Evolutionary conservation across 2,329 filamentous ascomycete species (phyloP).

Genomic region (Coniochaeta sp.): DNA sequence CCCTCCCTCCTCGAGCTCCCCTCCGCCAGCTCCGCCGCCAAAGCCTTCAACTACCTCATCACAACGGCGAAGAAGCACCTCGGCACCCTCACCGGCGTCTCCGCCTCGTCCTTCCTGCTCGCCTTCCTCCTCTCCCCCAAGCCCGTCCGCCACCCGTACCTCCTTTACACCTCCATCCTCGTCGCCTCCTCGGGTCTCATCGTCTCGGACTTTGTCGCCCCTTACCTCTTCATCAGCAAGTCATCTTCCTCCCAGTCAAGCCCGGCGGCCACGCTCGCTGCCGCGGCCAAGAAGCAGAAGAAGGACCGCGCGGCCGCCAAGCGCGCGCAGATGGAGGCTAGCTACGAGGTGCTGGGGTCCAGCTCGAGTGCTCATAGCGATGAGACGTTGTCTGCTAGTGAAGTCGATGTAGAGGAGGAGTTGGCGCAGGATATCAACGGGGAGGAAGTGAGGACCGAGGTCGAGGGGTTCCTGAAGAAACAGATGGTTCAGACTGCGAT

Average conservation of each 20-base stretch:
- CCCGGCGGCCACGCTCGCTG: constrained; percentile 12
- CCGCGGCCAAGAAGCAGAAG: constrained; percentile 11
- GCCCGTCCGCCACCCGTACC: constrained; percentile 75
- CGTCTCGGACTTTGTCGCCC: constrained; percentile 40
- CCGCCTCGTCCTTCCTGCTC: constrained; percentile 65
- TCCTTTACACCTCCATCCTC: constrained; percentile 75
- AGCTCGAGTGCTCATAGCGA: constrained; percentile 16
- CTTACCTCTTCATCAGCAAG: constrained; percentile 27
- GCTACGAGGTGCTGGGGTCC: constrained; percentile 57
- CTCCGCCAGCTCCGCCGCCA: constrained; percentile 62
- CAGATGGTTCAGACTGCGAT: constrained; percentile 48
- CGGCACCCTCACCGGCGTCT: constrained; percentile 59
- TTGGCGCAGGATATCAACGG: constrained; percentile 48
- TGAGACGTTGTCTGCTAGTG: constrained; percentile 29
- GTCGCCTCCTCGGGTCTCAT: constrained; percentile 53
- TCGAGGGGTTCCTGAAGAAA: constrained; percentile 47
- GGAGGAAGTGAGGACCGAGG: constrained; percentile 52
- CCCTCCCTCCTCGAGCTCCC: constrained; percentile 77
- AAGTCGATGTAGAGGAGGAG: constrained; percentile 34
- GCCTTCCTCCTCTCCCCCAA: constrained; percentile 72
- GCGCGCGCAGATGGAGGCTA: constrained; percentile 55
- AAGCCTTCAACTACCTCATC: constrained; percentile 63
- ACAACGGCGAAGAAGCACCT: constrained; percentile 58
- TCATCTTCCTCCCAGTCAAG: constrained; percentile 7
- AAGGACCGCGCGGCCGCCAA: constrained; percentile 14